Conservation (phyloP, 495 filamentous ascomycete genomes). For the Aspergillus olivimuriae region DNA sequence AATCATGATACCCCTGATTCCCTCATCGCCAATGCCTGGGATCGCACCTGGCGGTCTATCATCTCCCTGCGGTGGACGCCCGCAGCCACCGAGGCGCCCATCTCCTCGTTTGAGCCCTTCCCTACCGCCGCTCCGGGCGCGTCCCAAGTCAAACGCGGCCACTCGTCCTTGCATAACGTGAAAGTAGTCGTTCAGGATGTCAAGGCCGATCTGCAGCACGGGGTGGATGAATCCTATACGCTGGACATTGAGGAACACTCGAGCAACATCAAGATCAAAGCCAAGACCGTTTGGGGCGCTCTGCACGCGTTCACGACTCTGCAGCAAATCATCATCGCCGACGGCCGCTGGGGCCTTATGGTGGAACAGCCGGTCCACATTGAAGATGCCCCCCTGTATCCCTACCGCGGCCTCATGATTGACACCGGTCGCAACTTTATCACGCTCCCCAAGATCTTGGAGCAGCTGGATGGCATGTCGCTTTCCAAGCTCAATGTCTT, state of each 20-base stretch:
- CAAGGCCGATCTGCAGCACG: constrained; percentile 42
- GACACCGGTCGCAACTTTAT: constrained; percentile 48
- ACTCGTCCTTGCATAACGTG: constrained; percentile 19
- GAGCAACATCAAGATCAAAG: constrained; percentile 34
- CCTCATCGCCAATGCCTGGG: constrained; percentile 37
- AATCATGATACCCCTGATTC: constrained; percentile 18
- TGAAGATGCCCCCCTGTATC: constrained; percentile 41
- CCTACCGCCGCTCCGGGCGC: constrained; percentile 30
- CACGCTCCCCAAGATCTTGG: constrained; percentile 38
- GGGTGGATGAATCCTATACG: constrained; percentile 54
- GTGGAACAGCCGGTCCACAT: constrained; percentile 46
- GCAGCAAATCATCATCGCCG: constrained; percentile 45
- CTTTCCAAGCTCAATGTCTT: constrained; percentile 48
- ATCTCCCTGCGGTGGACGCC: constrained; percentile 45
- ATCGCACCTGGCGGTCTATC: constrained; percentile 43
- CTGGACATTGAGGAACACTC: constrained; percentile 33
- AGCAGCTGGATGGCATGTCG: constrained; percentile 47
- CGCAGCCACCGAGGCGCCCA: constrained; percentile 43
- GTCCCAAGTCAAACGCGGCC: constrained; percentile 22
- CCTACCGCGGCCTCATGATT: constrained; percentile 46
- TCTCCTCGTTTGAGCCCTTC: constrained; percentile 39
- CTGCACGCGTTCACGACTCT: constrained; percentile 55
- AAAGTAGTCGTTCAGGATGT: constrained; percentile 37
- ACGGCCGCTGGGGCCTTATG: constrained; percentile 37
- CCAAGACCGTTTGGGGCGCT: constrained; percentile 48